phyloP scores from a whole-genome alignment of 106 monocot species.

The Hemerocallis citrina region DNA sequence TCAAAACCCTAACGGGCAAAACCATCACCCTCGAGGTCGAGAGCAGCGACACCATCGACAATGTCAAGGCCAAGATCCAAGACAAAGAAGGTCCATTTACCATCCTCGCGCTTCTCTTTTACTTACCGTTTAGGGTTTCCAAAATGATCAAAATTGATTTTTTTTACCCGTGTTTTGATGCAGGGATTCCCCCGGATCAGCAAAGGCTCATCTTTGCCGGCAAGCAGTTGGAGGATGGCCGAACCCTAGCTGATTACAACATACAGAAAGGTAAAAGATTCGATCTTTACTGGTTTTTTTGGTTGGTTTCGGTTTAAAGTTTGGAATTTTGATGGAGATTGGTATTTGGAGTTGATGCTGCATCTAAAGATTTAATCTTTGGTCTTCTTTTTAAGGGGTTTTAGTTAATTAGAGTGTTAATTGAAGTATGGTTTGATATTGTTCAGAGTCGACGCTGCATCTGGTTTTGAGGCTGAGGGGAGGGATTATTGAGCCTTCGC shows the following conservation, averaged over 20 bases:
- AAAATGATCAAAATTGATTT: background rate
- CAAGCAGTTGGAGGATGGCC: constrained; percentile 24
- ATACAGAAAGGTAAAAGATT: constrained; percentile 20
- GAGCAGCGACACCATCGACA: constrained; percentile 63
- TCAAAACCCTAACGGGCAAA: constrained; percentile 38
- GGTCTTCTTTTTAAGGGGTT: no score
- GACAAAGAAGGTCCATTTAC: constrained; percentile 17
- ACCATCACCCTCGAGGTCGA: constrained; percentile 62
- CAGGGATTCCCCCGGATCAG: constrained; percentile 26
- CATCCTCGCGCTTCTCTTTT: background rate
- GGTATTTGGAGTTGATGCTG: constrained; percentile 32
- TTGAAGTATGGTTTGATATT: no score
- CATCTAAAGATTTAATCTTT: no score
- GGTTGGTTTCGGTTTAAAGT: background rate
- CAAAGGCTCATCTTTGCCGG: constrained; percentile 23
- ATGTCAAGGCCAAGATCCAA: constrained; percentile 44
- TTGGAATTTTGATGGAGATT: background rate
- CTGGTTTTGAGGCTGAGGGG: constrained; percentile 53
- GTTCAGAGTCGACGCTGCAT: constrained; percentile 59
- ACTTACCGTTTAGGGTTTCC: background rate
- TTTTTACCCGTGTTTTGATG: background rate
- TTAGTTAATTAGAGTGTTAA: no score
- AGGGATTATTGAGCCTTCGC: constrained; percentile 54
- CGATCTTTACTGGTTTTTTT: background rate
- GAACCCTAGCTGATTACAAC: constrained; percentile 24